Percentiles rank a stretch among this genome's conserved stretches.
These are phyloP conservation scores for Curvularia eragrostidis DNA, from an alignment of 2,329 filamentous ascomycete species.

Conservation along the genomic window DNA sequence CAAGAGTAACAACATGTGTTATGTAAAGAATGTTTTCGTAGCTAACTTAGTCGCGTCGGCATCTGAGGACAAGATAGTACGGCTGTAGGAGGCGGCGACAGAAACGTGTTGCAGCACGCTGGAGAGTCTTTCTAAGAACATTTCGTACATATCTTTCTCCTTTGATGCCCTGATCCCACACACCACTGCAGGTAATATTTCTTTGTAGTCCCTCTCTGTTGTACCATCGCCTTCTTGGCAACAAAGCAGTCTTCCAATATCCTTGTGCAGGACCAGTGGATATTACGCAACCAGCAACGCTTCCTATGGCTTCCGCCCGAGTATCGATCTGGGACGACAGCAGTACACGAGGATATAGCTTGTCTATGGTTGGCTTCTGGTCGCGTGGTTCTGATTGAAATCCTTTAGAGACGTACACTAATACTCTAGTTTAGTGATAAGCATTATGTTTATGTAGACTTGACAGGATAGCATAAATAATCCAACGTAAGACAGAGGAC, in stretches of 20 bases:
- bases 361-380: slow-evolving; percentile 22
- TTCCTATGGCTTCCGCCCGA: slow-evolving; percentile 24
- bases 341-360: slow-evolving; percentile 15
- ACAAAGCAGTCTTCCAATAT: slow-evolving; percentile 8
- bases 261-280: slow-evolving; percentile 20
- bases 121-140: background rate
- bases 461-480: background rate
- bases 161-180: slow-evolving; percentile 3
- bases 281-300: slow-evolving; percentile 18
- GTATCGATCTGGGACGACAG: slow-evolving; percentile 12
- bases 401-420: slow-evolving; percentile 2
- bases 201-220: no score
- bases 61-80: background rate
- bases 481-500: background rate
- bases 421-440: no score
- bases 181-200: slow-evolving; percentile 15
- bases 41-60: background rate
- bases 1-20: no score
- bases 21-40: no score
- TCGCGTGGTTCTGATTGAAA: slow-evolving; percentile 16
- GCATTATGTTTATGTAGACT: no score
- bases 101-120: slow-evolving; percentile 5
- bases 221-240: no score
- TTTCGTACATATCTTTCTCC: background rate
- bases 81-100: slow-evolving; percentile 2